Percentiles rank a stretch among this genome's conserved stretches.
Conservation (phyloP, 2,329 filamentous ascomycete species). For the Raffaelea arxii region DNA sequence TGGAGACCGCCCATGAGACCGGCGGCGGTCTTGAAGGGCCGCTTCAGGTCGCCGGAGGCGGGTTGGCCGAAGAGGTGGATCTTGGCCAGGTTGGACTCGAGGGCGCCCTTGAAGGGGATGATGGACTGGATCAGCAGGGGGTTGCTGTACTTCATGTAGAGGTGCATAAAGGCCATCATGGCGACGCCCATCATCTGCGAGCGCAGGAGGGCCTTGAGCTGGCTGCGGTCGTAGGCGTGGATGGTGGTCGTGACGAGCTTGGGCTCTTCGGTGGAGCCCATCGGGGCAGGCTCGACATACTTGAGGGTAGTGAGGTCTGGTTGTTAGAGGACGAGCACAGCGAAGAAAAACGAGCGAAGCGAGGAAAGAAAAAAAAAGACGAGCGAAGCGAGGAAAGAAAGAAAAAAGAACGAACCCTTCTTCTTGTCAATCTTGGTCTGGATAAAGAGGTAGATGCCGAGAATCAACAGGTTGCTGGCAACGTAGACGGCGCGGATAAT, state of each 20-base stretch:
- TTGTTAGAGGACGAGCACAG: not conserved
- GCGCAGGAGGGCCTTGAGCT: conserved; percentile 79
- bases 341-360: not conserved
- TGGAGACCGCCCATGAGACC: conserved; percentile 77
- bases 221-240: conserved; percentile 83
- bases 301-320: conserved; percentile 93
- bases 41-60: conserved; percentile 81
- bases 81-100: conserved; percentile 94
- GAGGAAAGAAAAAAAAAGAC: not conserved
- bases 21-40: conserved; percentile 81
- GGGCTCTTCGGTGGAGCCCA: conserved; percentile 88
- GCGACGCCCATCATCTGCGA: conserved; percentile 88
- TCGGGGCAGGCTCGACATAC: conserved; percentile 90
- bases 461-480: conserved; percentile 69
- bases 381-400: not conserved
- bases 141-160: conserved; percentile 99
- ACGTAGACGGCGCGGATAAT: conserved; percentile 43
- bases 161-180: conserved; percentile 98
- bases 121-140: conserved; percentile 97
- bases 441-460: conserved; percentile 75
- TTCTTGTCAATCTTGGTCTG: conserved; percentile 85
- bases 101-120: conserved; percentile 89
- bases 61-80: conserved; percentile 85
- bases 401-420: conserved; percentile 56
- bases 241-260: conserved; percentile 96